These are phyloP conservation scores for Monilinia fructicola DNA, from an alignment of 2,329 filamentous ascomycete species.

Conservation along the genomic window DNA sequence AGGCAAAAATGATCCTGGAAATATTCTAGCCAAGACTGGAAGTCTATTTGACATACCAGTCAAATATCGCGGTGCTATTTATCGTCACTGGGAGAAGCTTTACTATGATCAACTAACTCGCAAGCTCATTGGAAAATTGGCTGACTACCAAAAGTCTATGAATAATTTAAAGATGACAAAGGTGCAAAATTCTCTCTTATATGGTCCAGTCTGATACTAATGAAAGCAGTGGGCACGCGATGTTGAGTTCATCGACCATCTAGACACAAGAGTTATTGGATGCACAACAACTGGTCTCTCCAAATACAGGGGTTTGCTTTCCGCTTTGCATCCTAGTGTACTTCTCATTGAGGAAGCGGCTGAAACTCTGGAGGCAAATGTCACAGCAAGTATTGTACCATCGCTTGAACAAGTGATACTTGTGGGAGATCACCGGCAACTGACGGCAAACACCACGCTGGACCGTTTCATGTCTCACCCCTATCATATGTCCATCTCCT, in stretches of 20 bases:
- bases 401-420: conserved; percentile 64
- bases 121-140: conserved; percentile 28
- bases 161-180: conserved; percentile 31
- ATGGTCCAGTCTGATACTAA: not conserved
- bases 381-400: conserved; percentile 59
- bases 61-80: conserved; percentile 36
- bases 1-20: conserved; percentile 29
- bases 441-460: conserved; percentile 60
- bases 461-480: conserved; percentile 54
- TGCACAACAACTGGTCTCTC: conserved; percentile 66
- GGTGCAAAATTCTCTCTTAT: conserved; percentile 22
- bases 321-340: conserved; percentile 58
- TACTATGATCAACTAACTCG: conserved; percentile 30
- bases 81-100: conserved; percentile 37
- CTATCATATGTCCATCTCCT: conserved; percentile 61
- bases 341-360: conserved; percentile 71
- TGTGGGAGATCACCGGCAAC: conserved; percentile 68
- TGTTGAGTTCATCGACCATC: conserved; percentile 60
- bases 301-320: conserved; percentile 64
- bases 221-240: conserved; percentile 26
- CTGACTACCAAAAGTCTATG: conserved; percentile 31
- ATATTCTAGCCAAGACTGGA: conserved; percentile 25
- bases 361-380: conserved; percentile 55
- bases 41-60: conserved; percentile 37
- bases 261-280: conserved; percentile 42